Evolutionary conservation across 1,139 yeast genomes (phyloP).

Genomic region (Entelexis paramagnoliae): DNA sequence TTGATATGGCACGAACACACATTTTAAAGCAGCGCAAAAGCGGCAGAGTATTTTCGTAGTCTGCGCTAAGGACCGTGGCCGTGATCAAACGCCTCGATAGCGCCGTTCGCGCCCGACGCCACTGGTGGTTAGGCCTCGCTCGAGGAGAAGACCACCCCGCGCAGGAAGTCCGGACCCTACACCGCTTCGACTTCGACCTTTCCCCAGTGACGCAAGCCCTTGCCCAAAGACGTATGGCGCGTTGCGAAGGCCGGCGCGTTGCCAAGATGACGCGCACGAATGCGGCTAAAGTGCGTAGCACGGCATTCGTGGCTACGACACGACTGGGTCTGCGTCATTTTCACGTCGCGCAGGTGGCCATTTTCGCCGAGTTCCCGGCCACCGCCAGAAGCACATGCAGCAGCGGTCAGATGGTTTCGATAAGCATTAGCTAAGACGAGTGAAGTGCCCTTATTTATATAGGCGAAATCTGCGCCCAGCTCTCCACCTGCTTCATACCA

Average conservation of each 20-base stretch:
- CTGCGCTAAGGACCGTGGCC: no score
- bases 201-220: background rate
- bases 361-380: background rate
- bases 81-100: background rate
- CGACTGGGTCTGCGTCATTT: background rate
- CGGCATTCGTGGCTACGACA: background rate
- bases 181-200: background rate
- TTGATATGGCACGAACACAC: no score
- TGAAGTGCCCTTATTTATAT: background rate
- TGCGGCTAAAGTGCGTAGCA: background rate
- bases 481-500: background rate
- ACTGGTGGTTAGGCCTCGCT: background rate
- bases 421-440: slow-evolving; percentile 3
- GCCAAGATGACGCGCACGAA: background rate
- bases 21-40: no score
- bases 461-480: background rate
- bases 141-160: background rate
- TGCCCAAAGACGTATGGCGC: background rate
- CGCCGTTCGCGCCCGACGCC: background rate
- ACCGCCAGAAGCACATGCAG: background rate
- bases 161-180: slow-evolving; percentile 3
- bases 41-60: no score
- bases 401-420: slow-evolving; percentile 1
- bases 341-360: no score
- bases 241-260: background rate